phyloP scores from a whole-genome alignment of 2,329 filamentous ascomycete genomes.

The Calonectria honghensis region DNA sequence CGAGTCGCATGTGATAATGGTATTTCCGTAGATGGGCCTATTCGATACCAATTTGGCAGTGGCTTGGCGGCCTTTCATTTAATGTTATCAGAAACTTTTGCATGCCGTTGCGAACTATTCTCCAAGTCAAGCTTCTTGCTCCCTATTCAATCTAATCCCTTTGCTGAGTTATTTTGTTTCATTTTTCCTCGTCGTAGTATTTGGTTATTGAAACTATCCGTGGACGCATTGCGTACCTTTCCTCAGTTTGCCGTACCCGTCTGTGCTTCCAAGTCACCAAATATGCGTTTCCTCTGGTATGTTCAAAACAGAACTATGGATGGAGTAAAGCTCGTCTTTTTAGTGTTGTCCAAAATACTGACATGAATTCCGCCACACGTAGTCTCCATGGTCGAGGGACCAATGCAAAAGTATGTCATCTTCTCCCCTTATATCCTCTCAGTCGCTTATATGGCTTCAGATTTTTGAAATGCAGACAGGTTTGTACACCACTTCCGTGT shows the following conservation, averaged over 20 bases:
- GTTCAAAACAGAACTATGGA: not conserved
- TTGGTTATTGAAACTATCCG: not conserved
- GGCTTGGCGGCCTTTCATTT: not conserved
- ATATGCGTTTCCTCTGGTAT: conserved; percentile 23
- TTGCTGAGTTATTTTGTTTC: not conserved
- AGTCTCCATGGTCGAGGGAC: conserved; percentile 24
- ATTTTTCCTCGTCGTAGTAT: not conserved
- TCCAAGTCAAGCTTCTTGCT: not conserved
- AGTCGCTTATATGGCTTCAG: not conserved
- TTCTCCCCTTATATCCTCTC: not conserved
- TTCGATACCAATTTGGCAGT: too few relatives aligned
- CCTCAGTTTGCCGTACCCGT: not conserved
- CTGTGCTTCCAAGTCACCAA: not conserved
- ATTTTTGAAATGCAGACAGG: conserved; percentile 28
- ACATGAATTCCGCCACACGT: not conserved
- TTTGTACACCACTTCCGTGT: not conserved
- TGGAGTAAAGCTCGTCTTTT: not conserved
- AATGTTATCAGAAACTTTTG: not conserved
- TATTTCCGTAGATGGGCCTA: not conserved
- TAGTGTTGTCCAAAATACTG: not conserved
- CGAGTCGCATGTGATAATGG: not conserved
- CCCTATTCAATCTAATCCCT: not conserved
- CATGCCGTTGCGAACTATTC: not conserved
- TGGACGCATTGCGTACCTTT: not conserved
- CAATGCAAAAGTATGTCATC: conserved; percentile 2